Percentiles rank a stretch among this genome's conserved stretches.
phyloP scores from a whole-genome alignment of 2,329 filamentous ascomycete genomes.

The Rachicladosporium sp. region DNA sequence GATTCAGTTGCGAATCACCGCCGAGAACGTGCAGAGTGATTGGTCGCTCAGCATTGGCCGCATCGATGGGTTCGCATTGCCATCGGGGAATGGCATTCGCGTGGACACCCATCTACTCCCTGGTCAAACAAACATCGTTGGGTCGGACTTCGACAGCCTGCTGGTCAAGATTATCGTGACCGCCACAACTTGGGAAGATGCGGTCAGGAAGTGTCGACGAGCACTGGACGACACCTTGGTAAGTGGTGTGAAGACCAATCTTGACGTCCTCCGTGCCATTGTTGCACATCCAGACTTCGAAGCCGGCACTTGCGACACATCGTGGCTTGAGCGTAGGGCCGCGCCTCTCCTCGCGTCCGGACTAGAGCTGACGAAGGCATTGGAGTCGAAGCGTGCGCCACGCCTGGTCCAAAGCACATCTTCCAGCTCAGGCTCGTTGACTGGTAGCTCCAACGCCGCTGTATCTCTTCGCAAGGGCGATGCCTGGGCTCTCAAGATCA shows the following conservation, averaged over 20 bases:
- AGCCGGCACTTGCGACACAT: constrained; percentile 66
- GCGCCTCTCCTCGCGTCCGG: constrained; percentile 22
- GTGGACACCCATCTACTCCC: constrained; percentile 93
- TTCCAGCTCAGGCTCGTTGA: too few relatives aligned
- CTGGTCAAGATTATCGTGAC: constrained; percentile 88
- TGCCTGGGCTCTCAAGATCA: constrained; percentile 11
- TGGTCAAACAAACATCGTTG: constrained; percentile 77
- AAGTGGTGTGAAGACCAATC: constrained; percentile 97
- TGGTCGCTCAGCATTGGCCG: constrained; percentile 96
- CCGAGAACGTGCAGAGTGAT: constrained; percentile 78
- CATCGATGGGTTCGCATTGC: constrained; percentile 95
- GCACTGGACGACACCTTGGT: constrained; percentile 95
- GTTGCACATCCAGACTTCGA: constrained; percentile 91
- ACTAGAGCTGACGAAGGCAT: too few relatives aligned
- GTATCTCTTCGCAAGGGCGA: constrained; percentile 9
- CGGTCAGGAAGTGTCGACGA: constrained; percentile 83
- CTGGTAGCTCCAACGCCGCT: too few relatives aligned
- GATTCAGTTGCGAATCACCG: constrained; percentile 97
- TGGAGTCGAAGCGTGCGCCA: too few relatives aligned
- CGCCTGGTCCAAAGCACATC: too few relatives aligned
- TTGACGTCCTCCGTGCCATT: constrained; percentile 87
- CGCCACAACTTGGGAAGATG: constrained; percentile 92
- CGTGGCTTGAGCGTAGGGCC: constrained; percentile 45
- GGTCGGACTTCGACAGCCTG: constrained; percentile 71
- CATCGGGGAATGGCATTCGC: constrained; percentile 88